These are phyloP conservation scores for Solanum chmielewskii DNA, from an alignment of 257 asterid genomes.

Conservation along the genomic window DNA sequence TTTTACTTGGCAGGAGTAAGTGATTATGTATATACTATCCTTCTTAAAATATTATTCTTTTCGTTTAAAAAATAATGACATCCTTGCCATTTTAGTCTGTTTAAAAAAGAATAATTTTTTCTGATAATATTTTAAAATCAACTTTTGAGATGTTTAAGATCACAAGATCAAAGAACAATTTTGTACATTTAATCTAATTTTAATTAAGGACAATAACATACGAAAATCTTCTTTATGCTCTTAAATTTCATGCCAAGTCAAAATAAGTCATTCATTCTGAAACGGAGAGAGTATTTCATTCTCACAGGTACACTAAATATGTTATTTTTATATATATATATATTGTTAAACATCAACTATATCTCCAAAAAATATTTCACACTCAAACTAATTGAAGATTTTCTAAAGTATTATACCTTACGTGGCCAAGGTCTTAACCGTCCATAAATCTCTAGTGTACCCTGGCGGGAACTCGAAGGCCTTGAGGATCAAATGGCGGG, in stretches of 20 bases:
- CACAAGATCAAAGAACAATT: no score
- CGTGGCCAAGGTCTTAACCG: neutral
- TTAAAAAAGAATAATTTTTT: no score
- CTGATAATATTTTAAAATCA: no score
- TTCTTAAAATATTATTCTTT: neutral
- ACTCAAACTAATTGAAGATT: neutral
- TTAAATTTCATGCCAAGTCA: no score
- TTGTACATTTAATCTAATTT: no score
- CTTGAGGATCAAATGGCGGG: constrained; percentile 5
- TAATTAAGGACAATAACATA: no score
- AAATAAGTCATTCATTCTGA: fast-evolving
- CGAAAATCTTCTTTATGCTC: no score
- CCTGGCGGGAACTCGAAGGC: neutral
- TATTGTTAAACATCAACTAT: neutral
- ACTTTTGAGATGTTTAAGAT: no score
- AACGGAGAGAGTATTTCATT: no score
- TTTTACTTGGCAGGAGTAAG: fast-evolving
- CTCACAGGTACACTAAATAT: neutral
- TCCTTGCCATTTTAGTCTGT: fast-evolving
- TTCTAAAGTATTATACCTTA: no score
- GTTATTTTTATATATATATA: neutral
- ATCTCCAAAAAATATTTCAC: neutral
- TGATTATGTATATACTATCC: fast-evolving
- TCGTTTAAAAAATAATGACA: no score
- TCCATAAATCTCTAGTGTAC: neutral